A percentile compares a stretch with the other conserved stretches of the same genome.
Evolutionary conservation across 495 filamentous ascomycete genomes (phyloP).

Genomic region (Apodospora peruviana): DNA sequence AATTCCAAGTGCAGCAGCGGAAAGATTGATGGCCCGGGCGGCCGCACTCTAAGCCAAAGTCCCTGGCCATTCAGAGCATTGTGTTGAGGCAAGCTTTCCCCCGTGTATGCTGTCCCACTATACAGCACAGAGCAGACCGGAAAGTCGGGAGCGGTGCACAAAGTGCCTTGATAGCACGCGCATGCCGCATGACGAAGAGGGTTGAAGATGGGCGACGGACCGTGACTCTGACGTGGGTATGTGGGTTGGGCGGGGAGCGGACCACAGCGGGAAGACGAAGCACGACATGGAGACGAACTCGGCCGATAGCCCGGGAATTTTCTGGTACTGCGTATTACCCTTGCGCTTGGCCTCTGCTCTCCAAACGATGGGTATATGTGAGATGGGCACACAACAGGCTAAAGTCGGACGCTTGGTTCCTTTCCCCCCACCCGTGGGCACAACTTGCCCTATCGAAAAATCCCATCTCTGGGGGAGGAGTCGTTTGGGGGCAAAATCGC

Average conservation of each 20-base stretch:
- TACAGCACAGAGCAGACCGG: conserved; percentile 17
- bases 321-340: neutral
- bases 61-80: neutral
- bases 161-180: neutral
- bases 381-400: conserved; percentile 17
- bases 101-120: neutral
- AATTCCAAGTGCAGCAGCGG: too few species aligned
- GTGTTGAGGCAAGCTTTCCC: neutral
- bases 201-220: neutral
- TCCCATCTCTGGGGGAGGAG: conserved; percentile 11
- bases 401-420: conserved; percentile 7
- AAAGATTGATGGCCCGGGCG: neutral
- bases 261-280: neutral
- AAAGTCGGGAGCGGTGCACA: conserved; percentile 19
- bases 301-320: conserved; percentile 21
- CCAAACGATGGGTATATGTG: conserved; percentile 14
- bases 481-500: neutral
- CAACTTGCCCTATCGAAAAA: conserved; percentile 3
- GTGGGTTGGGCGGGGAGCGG: conserved; percentile 1
- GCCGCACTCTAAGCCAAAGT: neutral
- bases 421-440: neutral
- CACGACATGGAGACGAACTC: conserved; percentile 15
- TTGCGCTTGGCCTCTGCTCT: neutral
- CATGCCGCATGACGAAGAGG: neutral
- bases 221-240: neutral